Conservation (phyloP, 306 rosid genomes). For the Arachis hypogaea region DNA sequence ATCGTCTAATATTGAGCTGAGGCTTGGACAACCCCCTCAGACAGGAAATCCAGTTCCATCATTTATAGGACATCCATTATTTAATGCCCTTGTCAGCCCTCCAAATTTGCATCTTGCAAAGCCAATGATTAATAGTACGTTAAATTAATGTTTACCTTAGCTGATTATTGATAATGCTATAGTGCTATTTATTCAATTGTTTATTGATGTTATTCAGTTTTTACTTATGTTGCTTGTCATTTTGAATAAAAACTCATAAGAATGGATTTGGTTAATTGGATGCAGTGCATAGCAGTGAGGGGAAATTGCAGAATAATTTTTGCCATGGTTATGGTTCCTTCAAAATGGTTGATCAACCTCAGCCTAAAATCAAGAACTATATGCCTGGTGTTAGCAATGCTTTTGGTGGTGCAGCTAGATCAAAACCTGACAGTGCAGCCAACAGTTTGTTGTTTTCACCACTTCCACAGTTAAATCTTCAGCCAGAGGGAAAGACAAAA, state of each 20-base stretch:
- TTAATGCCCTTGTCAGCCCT: conserved; percentile 48
- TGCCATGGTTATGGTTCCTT: conserved; percentile 39
- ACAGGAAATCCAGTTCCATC: conserved; percentile 48
- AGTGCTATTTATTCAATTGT: conserved; percentile 15
- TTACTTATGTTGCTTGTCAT: conserved; percentile 23
- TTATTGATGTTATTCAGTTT: conserved; percentile 6
- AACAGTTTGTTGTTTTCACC: conserved; percentile 46
- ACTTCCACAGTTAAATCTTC: conserved; percentile 36
- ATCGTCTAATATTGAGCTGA: conserved; percentile 58
- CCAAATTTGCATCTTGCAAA: conserved; percentile 44
- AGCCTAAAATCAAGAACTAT: conserved; percentile 42
- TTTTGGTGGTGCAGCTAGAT: conserved; percentile 40
- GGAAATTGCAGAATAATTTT: conserved; percentile 38
- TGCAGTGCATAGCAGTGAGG: conserved; percentile 49
- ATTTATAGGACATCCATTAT: conserved; percentile 45
- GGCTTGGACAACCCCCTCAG: conserved; percentile 67
- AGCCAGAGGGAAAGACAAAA: conserved; percentile 28
- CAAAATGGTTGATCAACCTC: conserved; percentile 41
- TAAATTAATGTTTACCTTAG: conserved; percentile 33
- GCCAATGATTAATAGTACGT: conserved; percentile 60
- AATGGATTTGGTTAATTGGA: conserved; percentile 29
- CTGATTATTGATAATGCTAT: conserved; percentile 27
- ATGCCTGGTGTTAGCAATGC: conserved; percentile 42
- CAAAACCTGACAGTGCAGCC: conserved; percentile 38
- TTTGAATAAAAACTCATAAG: conserved; percentile 36